phyloP scores from a whole-genome alignment of 768 basidiomycete species.

The Pleurotus salmoneostramineus region DNA sequence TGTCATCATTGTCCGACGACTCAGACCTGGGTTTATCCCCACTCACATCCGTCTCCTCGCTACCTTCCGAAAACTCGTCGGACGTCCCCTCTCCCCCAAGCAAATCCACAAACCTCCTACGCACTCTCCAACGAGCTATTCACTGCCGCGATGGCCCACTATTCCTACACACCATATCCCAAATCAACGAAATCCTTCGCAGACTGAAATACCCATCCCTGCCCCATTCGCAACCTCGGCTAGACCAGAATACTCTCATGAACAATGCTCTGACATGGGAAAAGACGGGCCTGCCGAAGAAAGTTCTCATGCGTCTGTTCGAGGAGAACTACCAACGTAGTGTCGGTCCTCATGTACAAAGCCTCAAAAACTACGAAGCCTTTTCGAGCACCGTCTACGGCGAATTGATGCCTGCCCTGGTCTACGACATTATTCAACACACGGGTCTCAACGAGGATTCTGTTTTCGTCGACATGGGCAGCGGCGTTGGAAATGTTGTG shows the following conservation, averaged over 20 bases:
- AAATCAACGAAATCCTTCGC: slow-evolving; percentile 60
- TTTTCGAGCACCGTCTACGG: slow-evolving; percentile 88
- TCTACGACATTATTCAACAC: slow-evolving; percentile 63
- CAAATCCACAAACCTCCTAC: slow-evolving; percentile 37
- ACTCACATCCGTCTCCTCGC: slow-evolving; percentile 17
- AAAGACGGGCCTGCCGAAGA: slow-evolving; percentile 51
- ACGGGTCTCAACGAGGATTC: slow-evolving; percentile 56
- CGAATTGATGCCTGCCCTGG: slow-evolving; percentile 81
- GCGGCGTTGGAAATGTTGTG: slow-evolving; percentile 83
- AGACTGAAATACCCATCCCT: slow-evolving; percentile 62
- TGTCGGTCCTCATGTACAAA: slow-evolving; percentile 86
- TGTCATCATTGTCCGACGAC: slow-evolving; percentile 19
- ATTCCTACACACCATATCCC: slow-evolving; percentile 58
- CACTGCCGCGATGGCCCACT: slow-evolving; percentile 67
- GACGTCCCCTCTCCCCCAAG: slow-evolving; percentile 15
- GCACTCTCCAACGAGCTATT: slow-evolving; percentile 66
- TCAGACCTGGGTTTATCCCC: slow-evolving; percentile 27
- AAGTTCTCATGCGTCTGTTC: slow-evolving; percentile 69
- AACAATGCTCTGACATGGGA: slow-evolving; percentile 47
- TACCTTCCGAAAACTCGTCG: slow-evolving; percentile 13
- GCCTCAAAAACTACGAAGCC: slow-evolving; percentile 75
- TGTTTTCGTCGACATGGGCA: slow-evolving; percentile 81
- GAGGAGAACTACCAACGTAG: slow-evolving; percentile 93
- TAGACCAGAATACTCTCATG: slow-evolving; percentile 40
- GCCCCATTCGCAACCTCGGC: slow-evolving; percentile 45